These are phyloP conservation scores for Arabis hirsuta DNA, from an alignment of 345 rosid species.

Conservation along the genomic window DNA sequence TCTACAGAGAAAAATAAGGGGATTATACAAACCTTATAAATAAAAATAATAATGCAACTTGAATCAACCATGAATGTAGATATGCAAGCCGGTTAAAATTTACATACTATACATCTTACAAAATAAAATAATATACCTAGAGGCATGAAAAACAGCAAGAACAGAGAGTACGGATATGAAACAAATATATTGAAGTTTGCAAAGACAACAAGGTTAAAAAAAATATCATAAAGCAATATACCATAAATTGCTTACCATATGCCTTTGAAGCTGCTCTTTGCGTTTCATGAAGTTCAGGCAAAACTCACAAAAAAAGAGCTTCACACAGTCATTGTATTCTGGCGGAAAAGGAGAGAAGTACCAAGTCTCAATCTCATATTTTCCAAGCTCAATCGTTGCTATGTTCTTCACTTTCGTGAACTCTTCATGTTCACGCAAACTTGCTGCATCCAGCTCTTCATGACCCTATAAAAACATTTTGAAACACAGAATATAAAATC, in stretches of 20 bases:
- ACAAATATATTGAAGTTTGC: slow-evolving; percentile 13
- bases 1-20: slow-evolving; percentile 48
- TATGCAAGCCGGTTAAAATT: neutral
- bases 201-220: neutral
- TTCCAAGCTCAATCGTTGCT: slow-evolving; percentile 96
- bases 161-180: neutral
- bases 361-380: slow-evolving; percentile 99
- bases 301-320: slow-evolving; percentile 96
- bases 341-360: slow-evolving; percentile 98
- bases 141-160: neutral
- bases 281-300: slow-evolving; percentile 97
- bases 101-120: neutral
- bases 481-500: neutral
- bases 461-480: slow-evolving; percentile 62
- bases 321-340: slow-evolving; percentile 84
- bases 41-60: neutral
- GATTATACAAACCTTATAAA: slow-evolving; percentile 7
- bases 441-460: slow-evolving; percentile 98
- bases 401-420: slow-evolving; percentile 96
- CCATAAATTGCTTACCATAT: slow-evolving; percentile 70
- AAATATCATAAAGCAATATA: slow-evolving; percentile 3
- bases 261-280: slow-evolving; percentile 98
- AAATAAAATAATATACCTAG: too few relatives aligned
- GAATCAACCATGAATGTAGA: neutral
- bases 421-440: slow-evolving; percentile 96